phyloP scores from a whole-genome alignment of 495 filamentous ascomycete species.

The Annulohypoxylon bovei region DNA sequence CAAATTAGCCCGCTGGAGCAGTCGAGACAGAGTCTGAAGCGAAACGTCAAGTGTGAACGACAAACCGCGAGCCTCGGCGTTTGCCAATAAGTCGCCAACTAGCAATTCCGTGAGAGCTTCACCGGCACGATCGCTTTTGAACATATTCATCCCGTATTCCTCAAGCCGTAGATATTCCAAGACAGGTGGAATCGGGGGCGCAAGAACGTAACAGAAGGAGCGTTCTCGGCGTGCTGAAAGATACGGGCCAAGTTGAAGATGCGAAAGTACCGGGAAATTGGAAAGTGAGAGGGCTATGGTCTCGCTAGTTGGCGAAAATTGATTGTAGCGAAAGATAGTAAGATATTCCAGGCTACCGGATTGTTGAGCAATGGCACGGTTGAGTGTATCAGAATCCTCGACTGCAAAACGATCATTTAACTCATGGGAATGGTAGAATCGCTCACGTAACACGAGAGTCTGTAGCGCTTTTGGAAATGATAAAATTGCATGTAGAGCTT shows the following conservation, averaged over 20 bases:
- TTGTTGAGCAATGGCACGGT: slow-evolving; percentile 27
- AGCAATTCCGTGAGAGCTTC: slow-evolving; percentile 2
- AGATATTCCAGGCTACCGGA: slow-evolving; percentile 18
- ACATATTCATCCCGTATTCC: background rate
- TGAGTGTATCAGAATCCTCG: slow-evolving; percentile 9
- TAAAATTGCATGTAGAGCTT: slow-evolving; percentile 19
- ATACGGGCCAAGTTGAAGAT: slow-evolving; percentile 30
- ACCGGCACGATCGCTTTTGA: background rate
- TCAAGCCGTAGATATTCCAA: slow-evolving; percentile 13
- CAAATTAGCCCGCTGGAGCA: background rate
- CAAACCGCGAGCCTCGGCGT: slow-evolving; percentile 9
- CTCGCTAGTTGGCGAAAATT: background rate
- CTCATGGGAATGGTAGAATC: background rate
- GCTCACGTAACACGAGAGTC: slow-evolving; percentile 10
- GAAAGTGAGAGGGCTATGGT: slow-evolving; percentile 23
- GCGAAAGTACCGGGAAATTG: slow-evolving; percentile 17
- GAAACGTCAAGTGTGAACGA: slow-evolving; percentile 25
- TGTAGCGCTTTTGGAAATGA: slow-evolving; percentile 17
- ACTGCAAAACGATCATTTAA: slow-evolving; percentile 4
- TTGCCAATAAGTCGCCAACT: slow-evolving; percentile 9
- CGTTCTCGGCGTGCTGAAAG: background rate
- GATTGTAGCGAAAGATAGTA: background rate
- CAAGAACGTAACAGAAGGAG: background rate
- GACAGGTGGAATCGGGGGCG: slow-evolving; percentile 8
- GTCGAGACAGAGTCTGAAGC: background rate